Evolutionary conservation across 129 eudicot species (phyloP), one percentile per base, ranked within the genome.

Genomic region (Tagetes erecta): DNA sequence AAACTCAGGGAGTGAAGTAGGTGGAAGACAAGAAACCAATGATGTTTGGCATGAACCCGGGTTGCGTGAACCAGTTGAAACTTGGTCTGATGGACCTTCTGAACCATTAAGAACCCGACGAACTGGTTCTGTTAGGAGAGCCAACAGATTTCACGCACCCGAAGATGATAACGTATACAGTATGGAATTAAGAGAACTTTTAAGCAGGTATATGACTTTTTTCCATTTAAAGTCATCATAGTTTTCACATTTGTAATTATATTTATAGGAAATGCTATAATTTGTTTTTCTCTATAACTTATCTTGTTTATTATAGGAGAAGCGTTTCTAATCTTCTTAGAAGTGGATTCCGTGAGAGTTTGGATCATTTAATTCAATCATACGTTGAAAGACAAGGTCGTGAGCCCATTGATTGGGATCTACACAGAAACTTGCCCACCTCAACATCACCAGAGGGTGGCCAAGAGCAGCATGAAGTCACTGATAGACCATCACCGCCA

Each of bases 111-210:
- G 97, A 83, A 85, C 78, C 51, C 83, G 92, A 12, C 82, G 92
- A 31, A 47, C 89, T 6, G 74, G 81, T 85, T 88, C 97, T 33
- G 41, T 64, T 8, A 82, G 99, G 79, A 89, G 99, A 80, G 71
- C 68, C 45, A 82, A 78, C 73, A 87, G 99, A 85, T 95, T 91
- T 77, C 96, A 85, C 31, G 95, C 96, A 10, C 97, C 96, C 1
- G 99, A 95, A 12, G 99, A 94, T 79, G 99, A 88, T 75, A 91
- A 85, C 73, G 99, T 91, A 62, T 95, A 95, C 80, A 95, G 96
- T 80, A 95, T 91, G 97, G 99, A 95, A 83, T 92, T 95, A 68
- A 86, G 99, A 85, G 99, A 95, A 82, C 96, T 95, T 73, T 72
- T 95, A 68, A 87, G 99, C 97, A 88, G 99, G 99, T 95, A 72